Evolutionary conservation across 1,139 yeast genomes (phyloP).

Genomic region (Blastobotrys indianensis): DNA sequence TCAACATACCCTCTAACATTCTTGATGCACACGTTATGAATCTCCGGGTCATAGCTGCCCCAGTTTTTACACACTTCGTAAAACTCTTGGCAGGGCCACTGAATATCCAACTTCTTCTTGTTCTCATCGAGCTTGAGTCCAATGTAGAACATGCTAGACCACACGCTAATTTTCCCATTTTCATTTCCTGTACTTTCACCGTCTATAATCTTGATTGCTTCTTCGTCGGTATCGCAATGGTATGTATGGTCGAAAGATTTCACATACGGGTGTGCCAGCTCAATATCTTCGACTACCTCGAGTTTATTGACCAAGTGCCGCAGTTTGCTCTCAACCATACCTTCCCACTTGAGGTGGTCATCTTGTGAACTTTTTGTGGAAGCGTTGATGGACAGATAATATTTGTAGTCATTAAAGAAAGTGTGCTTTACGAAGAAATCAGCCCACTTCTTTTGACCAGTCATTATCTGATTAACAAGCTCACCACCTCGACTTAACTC

Average conservation of each 20-base stretch:
- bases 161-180: slow-evolving; percentile 40
- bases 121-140: slow-evolving; percentile 61
- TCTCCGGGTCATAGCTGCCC: slow-evolving; percentile 55
- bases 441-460: slow-evolving; percentile 64
- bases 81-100: slow-evolving; percentile 87
- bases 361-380: slow-evolving; percentile 67
- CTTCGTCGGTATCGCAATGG: slow-evolving; percentile 48
- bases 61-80: slow-evolving; percentile 72
- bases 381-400: slow-evolving; percentile 76
- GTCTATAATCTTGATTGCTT: slow-evolving; percentile 49
- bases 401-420: slow-evolving; percentile 77
- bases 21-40: slow-evolving; percentile 57
- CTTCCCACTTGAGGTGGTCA: slow-evolving; percentile 84
- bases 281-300: slow-evolving; percentile 69
- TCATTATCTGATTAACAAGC: slow-evolving; percentile 61
- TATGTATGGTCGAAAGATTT: slow-evolving; percentile 63
- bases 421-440: slow-evolving; percentile 72
- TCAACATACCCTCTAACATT: slow-evolving; percentile 54
- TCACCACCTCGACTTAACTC: slow-evolving; percentile 74
- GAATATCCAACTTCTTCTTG: slow-evolving; percentile 65
- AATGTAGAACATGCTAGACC: slow-evolving; percentile 69
- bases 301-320: slow-evolving; percentile 76
- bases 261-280: slow-evolving; percentile 83
- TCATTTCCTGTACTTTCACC: slow-evolving; percentile 33
- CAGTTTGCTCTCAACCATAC: slow-evolving; percentile 84